phyloP scores from a whole-genome alignment of 2,329 filamentous ascomycete genomes.

The Reticulascus tulasneorum region DNA sequence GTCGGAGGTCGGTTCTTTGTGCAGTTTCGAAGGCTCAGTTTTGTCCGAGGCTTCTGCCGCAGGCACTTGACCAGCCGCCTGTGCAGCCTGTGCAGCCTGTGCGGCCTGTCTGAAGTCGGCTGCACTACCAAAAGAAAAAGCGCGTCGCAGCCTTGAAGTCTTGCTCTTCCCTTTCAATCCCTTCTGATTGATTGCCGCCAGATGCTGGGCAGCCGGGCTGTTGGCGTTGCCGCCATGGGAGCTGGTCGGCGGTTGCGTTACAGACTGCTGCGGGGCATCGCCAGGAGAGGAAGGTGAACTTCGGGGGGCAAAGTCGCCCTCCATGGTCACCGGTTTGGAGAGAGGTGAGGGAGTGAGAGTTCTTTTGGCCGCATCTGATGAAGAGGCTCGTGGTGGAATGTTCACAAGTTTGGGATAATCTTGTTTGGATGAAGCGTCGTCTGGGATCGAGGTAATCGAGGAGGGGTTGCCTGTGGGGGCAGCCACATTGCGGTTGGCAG shows the following conservation, averaged over 20 bases:
- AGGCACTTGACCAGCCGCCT: conserved; percentile 7
- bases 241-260: conserved; percentile 24
- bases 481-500: conserved; percentile 55
- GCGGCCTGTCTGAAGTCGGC: conserved; percentile 80
- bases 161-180: conserved; percentile 77
- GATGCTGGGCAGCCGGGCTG: conserved; percentile 77
- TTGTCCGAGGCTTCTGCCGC: conserved; percentile 23
- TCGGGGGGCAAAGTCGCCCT: conserved; percentile 45
- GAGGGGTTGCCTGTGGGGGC: conserved; percentile 51
- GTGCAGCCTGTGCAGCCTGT: conserved; percentile 28
- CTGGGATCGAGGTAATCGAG: conserved; percentile 37
- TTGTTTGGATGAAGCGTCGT: conserved; percentile 43
- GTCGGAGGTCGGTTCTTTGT: conserved; percentile 58
- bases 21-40: conserved; percentile 52
- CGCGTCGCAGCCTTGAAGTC: conserved; percentile 77
- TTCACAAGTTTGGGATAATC: conserved; percentile 54
- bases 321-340: conserved; percentile 66
- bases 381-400: conserved; percentile 59
- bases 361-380: conserved; percentile 63
- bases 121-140: conserved; percentile 95
- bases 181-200: conserved; percentile 83
- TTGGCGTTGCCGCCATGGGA: conserved; percentile 30
- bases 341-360: conserved; percentile 66
- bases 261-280: conserved; percentile 25
- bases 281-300: conserved; percentile 31